Evolutionary conservation across 2,329 filamentous ascomycete species (phyloP).

Genomic region (Penicillium paneum): DNA sequence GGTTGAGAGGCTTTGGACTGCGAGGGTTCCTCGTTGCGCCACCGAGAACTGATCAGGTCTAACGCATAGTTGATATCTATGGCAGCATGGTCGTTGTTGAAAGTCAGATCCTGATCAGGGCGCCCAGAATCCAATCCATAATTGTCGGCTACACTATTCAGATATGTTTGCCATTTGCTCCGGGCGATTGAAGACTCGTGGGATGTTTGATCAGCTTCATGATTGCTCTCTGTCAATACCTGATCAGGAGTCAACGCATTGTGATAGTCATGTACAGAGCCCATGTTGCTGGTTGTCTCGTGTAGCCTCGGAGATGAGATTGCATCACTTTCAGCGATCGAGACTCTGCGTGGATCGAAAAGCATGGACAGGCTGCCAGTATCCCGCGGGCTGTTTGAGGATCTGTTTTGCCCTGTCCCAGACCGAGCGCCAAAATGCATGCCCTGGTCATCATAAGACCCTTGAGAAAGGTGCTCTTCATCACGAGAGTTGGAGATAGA

Average conservation of each 20-base stretch:
- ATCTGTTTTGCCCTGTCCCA: not conserved
- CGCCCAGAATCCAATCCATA: slow-evolving; percentile 72
- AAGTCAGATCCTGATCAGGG: slow-evolving; percentile 65
- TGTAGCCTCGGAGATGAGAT: slow-evolving; percentile 3
- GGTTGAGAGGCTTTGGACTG: slow-evolving; percentile 2
- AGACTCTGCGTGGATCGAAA: slow-evolving; percentile 6
- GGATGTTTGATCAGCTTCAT: slow-evolving; percentile 6
- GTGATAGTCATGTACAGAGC: slow-evolving; percentile 3
- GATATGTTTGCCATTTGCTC: slow-evolving; percentile 32
- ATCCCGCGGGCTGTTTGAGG: not conserved
- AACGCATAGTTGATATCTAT: slow-evolving; percentile 52
- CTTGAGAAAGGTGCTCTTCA: not conserved
- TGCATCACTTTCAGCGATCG: not conserved
- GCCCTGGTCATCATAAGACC: slow-evolving; percentile 6
- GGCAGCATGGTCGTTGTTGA: slow-evolving; percentile 67
- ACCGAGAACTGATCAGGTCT: slow-evolving; percentile 26
- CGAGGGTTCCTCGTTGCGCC: slow-evolving; percentile 6
- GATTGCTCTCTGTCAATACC: not conserved
- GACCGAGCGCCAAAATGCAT: not conserved
- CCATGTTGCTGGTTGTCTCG: not conserved
- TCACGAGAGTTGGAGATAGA: slow-evolving; percentile 8
- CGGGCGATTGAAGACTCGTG: slow-evolving; percentile 20
- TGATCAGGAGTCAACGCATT: not conserved
- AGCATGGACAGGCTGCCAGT: slow-evolving; percentile 5
- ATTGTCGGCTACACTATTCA: slow-evolving; percentile 36